Conservation (phyloP, 305 asterid species). For the Caryopteris hybrid region DNA sequence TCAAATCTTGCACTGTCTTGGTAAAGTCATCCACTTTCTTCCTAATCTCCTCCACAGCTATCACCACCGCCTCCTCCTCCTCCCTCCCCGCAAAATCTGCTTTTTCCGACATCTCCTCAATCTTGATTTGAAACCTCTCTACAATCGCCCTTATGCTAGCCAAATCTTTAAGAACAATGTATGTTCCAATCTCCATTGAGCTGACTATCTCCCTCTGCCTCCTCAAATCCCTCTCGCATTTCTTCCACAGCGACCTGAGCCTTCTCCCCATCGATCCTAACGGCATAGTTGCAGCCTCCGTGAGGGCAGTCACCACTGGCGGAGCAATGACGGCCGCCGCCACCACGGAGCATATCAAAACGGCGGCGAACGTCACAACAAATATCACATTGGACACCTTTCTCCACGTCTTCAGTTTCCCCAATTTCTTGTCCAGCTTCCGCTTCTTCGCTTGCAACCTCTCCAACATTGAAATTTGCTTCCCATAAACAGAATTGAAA, state of each 20-base stretch:
- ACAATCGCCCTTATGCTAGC: slow-evolving; percentile 45
- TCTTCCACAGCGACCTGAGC: slow-evolving; percentile 53
- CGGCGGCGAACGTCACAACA: slow-evolving; percentile 50
- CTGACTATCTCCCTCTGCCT: slow-evolving; percentile 50
- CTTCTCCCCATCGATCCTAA: slow-evolving; percentile 62
- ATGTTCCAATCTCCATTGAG: slow-evolving; percentile 48
- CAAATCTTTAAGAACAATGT: slow-evolving; percentile 51
- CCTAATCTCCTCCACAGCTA: slow-evolving; percentile 52
- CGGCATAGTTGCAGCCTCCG: slow-evolving; percentile 65
- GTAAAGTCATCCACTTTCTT: slow-evolving; percentile 41
- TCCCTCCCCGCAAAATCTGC: slow-evolving; percentile 43
- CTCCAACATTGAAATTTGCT: too few species aligned
- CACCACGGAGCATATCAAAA: slow-evolving; percentile 61
- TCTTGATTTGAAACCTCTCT: slow-evolving; percentile 41
- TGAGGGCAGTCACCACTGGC: slow-evolving; percentile 58
- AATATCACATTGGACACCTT: slow-evolving; percentile 54
- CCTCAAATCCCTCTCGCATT: slow-evolving; percentile 49
- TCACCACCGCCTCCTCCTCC: slow-evolving; percentile 42
- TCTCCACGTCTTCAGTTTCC: slow-evolving; percentile 44
- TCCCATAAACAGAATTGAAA: too few species aligned
- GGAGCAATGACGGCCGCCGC: slow-evolving; percentile 72
- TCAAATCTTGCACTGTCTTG: slow-evolving; percentile 44
- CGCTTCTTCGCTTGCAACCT: slow-evolving; percentile 33
- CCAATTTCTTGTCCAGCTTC: slow-evolving; percentile 45
- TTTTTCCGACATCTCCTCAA: slow-evolving; percentile 44